Conservation (phyloP, 305 asterid genomes). For the Rubia balearica region DNA sequence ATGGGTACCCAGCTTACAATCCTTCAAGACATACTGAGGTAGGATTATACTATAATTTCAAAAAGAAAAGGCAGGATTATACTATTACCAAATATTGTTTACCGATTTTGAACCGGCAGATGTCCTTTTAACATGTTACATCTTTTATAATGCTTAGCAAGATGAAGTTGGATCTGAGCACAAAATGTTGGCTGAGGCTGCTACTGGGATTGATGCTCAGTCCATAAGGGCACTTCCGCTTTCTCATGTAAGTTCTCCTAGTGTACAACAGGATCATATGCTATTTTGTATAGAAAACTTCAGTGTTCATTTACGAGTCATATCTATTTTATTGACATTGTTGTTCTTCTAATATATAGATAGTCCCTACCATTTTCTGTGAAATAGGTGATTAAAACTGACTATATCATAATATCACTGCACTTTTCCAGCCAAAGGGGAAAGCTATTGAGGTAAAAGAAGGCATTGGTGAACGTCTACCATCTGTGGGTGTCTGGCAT, state of each 20-base stretch:
- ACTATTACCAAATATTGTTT: background rate
- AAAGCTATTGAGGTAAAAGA: constrained; percentile 29
- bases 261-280: constrained; percentile 10
- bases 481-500: constrained; percentile 26
- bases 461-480: constrained; percentile 25
- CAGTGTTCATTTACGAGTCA: background rate
- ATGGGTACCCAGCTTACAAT: constrained; percentile 11
- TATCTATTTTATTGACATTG: background rate
- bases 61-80: constrained; percentile 12
- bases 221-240: constrained; percentile 2
- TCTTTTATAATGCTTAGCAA: constrained; percentile 10
- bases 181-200: constrained; percentile 12
- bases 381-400: background rate
- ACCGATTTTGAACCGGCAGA: background rate
- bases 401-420: background rate
- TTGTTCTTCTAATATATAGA: no score
- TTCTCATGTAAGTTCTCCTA: constrained; percentile 13
- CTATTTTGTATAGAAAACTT: constrained; percentile 2
- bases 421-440: constrained; percentile 33
- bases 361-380: constrained; percentile 3
- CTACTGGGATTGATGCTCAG: constrained; percentile 7
- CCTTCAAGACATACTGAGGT: constrained; percentile 19
- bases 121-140: background rate
- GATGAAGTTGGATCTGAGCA: constrained; percentile 11
- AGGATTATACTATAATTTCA: background rate